Percentiles rank a stretch among this genome's conserved stretches.
These are phyloP conservation scores for Mallotus japonicus DNA, from an alignment of 441 rosid genomes.

Conservation along the genomic window DNA sequence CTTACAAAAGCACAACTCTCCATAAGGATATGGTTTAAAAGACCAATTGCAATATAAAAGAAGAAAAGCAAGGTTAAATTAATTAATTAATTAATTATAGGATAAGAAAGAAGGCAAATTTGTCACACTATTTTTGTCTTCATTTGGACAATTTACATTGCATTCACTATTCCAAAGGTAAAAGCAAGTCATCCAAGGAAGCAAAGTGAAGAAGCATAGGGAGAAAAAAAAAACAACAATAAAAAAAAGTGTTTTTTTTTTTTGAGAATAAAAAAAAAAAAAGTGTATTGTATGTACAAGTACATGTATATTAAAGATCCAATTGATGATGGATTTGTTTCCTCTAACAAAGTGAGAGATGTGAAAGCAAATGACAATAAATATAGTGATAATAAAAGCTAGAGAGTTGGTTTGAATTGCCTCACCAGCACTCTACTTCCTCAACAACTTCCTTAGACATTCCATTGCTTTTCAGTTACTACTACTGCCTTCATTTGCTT, in stretches of 20 bases:
- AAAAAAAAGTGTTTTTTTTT: too few relatives aligned
- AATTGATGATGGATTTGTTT: not conserved
- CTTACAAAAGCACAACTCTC: not conserved
- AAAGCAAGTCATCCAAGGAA: not conserved
- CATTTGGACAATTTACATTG: not conserved
- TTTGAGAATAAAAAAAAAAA: not conserved
- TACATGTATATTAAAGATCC: not conserved
- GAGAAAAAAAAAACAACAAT: not conserved
- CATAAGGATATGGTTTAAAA: not conserved
- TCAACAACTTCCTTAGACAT: constrained; percentile 1
- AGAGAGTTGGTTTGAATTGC: not conserved
- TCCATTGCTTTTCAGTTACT: not conserved
- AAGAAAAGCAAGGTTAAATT: not conserved
- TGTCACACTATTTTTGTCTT: not conserved
- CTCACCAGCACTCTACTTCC: not conserved
- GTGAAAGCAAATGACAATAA: not conserved
- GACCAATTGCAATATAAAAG: not conserved
- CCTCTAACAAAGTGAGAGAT: not conserved
- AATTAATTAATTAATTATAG: not conserved
- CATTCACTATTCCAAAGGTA: not conserved
- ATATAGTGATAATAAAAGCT: not conserved
- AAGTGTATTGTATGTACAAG: too few relatives aligned
- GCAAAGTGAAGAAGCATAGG: constrained; percentile 1
- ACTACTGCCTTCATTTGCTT: not conserved
- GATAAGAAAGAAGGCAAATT: not conserved